Evolutionary conservation across 441 rosid genomes (phyloP), one percentile per base, ranked within the genome.

Genomic region (Adansonia madagascariensis): DNA sequence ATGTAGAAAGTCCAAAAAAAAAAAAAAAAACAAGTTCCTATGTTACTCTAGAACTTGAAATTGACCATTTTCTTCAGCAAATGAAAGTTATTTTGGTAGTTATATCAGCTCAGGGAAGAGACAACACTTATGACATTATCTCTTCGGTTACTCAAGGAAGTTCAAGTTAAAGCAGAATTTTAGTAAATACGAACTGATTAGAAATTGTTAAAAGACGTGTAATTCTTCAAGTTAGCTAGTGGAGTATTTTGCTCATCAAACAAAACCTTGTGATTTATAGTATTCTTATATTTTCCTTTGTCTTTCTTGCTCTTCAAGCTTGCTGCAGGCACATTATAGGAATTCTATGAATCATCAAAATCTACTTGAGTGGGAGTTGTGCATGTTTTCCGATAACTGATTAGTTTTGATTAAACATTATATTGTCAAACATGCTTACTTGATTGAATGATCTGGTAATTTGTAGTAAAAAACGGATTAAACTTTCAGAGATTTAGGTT

Each of bases 91-190:
- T 72, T 55, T 18, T 55, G 50, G 64, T 56, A 72, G 57, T 18
- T 72, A 72, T 6, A 56, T 39, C 65, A 56, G 24, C 14, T 70
- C 59, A 4, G 3, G 57, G 50, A 24, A 10, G 31, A 59, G 44
- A 62, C 44, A 0, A 24, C 11, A 31, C 8, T 35, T 14, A 14
- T 35, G 17, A 61, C 31, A 61, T n/a, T 52, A 52, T 39, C 17
- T 46, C 41, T 72, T 39, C 50, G 4, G 52, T 39, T 39, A 72
- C 52, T 17, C 11, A 43, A 57, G 53, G 39, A 55, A 56, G 22
- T 12, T 73, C 52, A 73, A 56, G 75, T 73, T 41, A 39, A 73
- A 8, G 66, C 66, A 73, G 52, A 65, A 73, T 73, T n/a, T 57
- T 41, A 43, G 55, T 20, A 43, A 55, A 72, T 8, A 53, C 63